Evolutionary conservation across 306 rosid genomes (phyloP).

Genomic region (Pachyrhizus erosus): DNA sequence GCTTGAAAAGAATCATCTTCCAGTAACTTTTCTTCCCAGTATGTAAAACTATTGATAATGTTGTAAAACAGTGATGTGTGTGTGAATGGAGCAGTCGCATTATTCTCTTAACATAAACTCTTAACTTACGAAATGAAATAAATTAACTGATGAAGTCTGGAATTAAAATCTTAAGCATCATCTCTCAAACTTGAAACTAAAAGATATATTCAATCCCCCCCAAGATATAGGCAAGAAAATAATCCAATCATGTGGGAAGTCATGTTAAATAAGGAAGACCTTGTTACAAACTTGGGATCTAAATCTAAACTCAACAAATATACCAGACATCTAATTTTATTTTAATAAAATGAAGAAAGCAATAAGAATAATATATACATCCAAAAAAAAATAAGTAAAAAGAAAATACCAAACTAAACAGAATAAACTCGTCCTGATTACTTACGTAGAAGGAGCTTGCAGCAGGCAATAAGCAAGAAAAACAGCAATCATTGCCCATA

Average conservation of each 20-base stretch:
- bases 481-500: slow-evolving; percentile 98
- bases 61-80: slow-evolving; percentile 1
- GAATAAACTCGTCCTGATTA: slow-evolving; percentile 29
- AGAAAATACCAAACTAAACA: slow-evolving; percentile 17
- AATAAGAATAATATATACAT: background rate
- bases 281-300: slow-evolving; percentile 7
- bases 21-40: background rate
- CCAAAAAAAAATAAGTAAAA: slow-evolving; percentile 1
- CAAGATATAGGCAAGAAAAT: slow-evolving; percentile 8
- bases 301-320: slow-evolving; percentile 18
- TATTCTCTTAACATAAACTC: slow-evolving; percentile 9
- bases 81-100: background rate
- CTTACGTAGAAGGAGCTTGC: slow-evolving; percentile 99
- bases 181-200: background rate
- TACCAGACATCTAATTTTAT: background rate
- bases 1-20: background rate
- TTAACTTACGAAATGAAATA: background rate
- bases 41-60: background rate
- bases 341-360: background rate
- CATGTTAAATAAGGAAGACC: slow-evolving; percentile 22
- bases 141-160: background rate
- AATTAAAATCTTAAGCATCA: slow-evolving; percentile 12
- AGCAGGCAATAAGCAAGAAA: slow-evolving; percentile 98
- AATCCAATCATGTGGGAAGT: slow-evolving; percentile 8
- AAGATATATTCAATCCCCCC: background rate